Evolutionary conservation across 2,329 filamentous ascomycete species (phyloP).

Genomic region (Aspergillus piperis): DNA sequence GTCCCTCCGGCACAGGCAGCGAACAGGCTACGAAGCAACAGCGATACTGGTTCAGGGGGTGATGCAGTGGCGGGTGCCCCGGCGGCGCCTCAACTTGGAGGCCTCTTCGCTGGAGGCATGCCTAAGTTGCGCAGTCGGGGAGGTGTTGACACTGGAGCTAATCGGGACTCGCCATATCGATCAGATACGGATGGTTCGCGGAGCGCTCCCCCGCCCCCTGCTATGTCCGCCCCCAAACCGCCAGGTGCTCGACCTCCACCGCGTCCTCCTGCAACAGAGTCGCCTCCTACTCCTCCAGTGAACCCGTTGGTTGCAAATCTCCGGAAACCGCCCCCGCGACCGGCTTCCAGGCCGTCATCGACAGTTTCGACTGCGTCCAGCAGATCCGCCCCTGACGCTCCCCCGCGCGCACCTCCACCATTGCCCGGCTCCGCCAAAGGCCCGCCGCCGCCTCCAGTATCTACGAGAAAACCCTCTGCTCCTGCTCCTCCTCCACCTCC

Average conservation of each 20-base stretch:
- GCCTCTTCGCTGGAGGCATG: constrained; percentile 91
- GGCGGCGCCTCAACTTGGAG: constrained; percentile 76
- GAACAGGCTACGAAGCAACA: constrained; percentile 78
- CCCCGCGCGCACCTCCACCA: constrained; percentile 68
- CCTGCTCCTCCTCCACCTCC: constrained; percentile 46
- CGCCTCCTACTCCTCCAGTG: constrained; percentile 53
- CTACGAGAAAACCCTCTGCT: constrained; percentile 59
- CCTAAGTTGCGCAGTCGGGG: constrained; percentile 92
- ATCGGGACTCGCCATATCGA: constrained; percentile 69
- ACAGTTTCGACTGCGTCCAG: constrained; percentile 60
- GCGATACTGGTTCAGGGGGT: constrained; percentile 56
- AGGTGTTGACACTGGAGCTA: constrained; percentile 74
- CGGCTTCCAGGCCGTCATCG: constrained; percentile 59
- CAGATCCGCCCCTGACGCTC: constrained; percentile 49
- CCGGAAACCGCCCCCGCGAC: constrained; percentile 57
- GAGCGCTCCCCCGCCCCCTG: constrained; percentile 18
- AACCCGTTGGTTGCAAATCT: constrained; percentile 58
- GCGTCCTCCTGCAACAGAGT: constrained; percentile 51
- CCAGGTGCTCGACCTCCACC: constrained; percentile 56
- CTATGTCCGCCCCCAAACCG: constrained; percentile 43
- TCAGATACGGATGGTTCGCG: constrained; percentile 74
- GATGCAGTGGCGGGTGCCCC: constrained; percentile 53
- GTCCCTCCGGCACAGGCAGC: constrained; percentile 55
- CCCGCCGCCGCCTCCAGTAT: constrained; percentile 59
- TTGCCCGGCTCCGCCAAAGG: constrained; percentile 49